Evolutionary conservation across 371 early-diverging fungal genomes (phyloP).

Genomic region (Syncephalis plumigaleata): DNA sequence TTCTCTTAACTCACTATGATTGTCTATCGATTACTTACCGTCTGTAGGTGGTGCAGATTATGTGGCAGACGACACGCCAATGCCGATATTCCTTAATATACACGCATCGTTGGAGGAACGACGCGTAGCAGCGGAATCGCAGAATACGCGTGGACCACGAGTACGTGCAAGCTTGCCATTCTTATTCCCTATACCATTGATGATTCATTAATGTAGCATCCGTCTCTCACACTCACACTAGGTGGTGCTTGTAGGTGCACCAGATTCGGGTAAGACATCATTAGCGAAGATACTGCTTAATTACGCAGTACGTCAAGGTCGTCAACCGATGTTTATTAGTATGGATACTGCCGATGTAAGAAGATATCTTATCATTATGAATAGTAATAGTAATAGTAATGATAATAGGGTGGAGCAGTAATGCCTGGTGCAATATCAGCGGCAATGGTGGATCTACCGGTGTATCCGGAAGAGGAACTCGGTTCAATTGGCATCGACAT

Average conservation of each 20-base stretch:
- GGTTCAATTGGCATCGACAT: constrained; percentile 48
- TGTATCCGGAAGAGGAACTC: constrained; percentile 80
- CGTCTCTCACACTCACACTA: constrained; percentile 9
- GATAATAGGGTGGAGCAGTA: constrained; percentile 49
- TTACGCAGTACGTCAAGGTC: constrained; percentile 61
- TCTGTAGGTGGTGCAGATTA: constrained; percentile 69
- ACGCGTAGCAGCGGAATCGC: constrained; percentile 31
- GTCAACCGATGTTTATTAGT: constrained; percentile 64
- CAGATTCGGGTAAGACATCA: constrained; percentile 83
- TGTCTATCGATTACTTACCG: constrained; percentile 16
- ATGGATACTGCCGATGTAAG: constrained; percentile 63
- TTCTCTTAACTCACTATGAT: constrained; percentile 9
- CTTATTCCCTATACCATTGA: neutral
- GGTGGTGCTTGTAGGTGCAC: constrained; percentile 77
- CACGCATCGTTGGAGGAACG: constrained; percentile 75
- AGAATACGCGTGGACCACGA: constrained; percentile 39
- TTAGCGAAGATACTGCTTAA: constrained; percentile 64
- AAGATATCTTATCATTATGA: neutral
- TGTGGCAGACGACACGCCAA: constrained; percentile 84
- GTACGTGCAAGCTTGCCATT: constrained; percentile 14
- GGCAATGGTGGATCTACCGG: constrained; percentile 43
- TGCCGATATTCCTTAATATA: constrained; percentile 72
- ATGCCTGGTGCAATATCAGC: constrained; percentile 80
- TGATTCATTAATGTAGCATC: neutral
- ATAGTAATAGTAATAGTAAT: neutral